A percentile compares a stretch with the other conserved stretches of the same genome.
Conservation (phyloP, 805 yeast genomes). For the Priceomyces castillae region DNA sequence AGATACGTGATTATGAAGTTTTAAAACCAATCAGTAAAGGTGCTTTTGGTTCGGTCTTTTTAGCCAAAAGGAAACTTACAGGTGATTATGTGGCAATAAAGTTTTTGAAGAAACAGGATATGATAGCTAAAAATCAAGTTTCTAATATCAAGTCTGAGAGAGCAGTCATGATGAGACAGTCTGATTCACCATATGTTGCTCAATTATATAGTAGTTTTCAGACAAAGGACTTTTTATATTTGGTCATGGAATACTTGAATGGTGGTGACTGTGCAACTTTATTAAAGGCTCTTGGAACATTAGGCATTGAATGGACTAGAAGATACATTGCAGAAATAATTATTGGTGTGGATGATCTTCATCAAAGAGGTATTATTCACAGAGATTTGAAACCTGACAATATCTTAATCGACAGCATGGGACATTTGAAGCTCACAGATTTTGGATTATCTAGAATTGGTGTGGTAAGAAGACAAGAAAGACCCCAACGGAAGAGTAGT, state of each 20-base stretch:
- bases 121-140: conserved; percentile 96
- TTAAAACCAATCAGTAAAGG: conserved; percentile 94
- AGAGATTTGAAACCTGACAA: conserved; percentile 96
- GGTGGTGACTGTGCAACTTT: conserved; percentile 96
- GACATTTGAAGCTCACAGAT: conserved; percentile 91
- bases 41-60: conserved; percentile 93
- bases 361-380: conserved; percentile 84
- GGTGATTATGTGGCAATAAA: conserved; percentile 97
- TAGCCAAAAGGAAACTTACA: conserved; percentile 77
- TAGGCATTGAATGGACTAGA: conserved; percentile 84
- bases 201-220: conserved; percentile 86
- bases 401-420: conserved; percentile 75
- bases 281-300: conserved; percentile 72
- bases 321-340: conserved; percentile 87
- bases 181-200: conserved; percentile 91
- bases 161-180: conserved; percentile 96
- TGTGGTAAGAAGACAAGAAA: conserved; percentile 71
- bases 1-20: conserved; percentile 84
- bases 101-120: conserved; percentile 85
- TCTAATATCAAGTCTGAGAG: conserved; percentile 92
- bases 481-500: conserved; percentile 42
- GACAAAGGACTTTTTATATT: conserved; percentile 76
- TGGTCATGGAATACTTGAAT: conserved; percentile 94
- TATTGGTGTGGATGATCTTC: conserved; percentile 87
- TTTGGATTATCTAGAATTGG: conserved; percentile 94